Evolutionary conservation across 768 basidiomycete genomes (phyloP).

Genomic region (Lentinula edodes): DNA sequence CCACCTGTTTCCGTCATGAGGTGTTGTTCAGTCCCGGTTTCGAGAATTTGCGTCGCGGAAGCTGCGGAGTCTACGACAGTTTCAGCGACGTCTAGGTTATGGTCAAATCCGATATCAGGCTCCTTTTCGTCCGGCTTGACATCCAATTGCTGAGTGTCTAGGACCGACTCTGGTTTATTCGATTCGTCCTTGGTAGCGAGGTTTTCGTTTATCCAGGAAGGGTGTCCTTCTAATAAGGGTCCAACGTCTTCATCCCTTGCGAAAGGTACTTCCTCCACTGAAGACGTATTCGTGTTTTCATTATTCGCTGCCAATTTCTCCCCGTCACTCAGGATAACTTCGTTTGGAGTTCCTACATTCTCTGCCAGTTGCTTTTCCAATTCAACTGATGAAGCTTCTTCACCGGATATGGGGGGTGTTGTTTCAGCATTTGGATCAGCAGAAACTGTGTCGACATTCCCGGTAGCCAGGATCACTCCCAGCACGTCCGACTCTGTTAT

Average conservation of each 20-base stretch:
- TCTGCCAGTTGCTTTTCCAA: background rate
- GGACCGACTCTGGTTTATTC: background rate
- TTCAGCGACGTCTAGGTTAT: background rate
- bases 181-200: background rate
- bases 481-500: background rate
- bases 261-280: too few relatives aligned
- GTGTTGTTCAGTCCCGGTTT: too few relatives aligned
- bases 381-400: background rate
- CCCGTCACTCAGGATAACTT: background rate
- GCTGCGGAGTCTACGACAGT: background rate
- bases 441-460: background rate
- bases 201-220: too few relatives aligned
- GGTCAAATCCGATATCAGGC: background rate
- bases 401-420: background rate
- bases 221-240: too few relatives aligned
- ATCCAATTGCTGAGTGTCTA: background rate
- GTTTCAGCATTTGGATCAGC: background rate
- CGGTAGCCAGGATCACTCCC: background rate
- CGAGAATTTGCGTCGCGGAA: background rate
- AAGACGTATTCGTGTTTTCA: too few relatives aligned
- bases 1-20: too few relatives aligned
- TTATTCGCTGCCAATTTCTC: too few relatives aligned
- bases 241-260: too few relatives aligned
- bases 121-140: background rate
- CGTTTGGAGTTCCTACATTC: background rate